Base-by-base conservation (phyloP, 2,329 filamentous ascomycete species). In the Penicillium sp. region DNA sequence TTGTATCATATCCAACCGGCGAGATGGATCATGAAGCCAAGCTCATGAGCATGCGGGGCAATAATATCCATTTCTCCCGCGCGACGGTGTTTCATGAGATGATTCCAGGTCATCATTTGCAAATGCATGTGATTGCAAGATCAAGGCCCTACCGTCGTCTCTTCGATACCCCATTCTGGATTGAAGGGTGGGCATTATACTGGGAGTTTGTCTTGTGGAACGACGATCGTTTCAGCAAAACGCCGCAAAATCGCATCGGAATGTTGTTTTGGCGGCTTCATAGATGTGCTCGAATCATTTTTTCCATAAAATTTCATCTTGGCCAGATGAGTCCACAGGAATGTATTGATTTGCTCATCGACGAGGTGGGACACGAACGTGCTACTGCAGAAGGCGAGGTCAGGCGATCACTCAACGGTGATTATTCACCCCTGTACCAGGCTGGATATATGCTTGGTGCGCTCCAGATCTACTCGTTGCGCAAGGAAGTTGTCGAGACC, bases 251-350 rank as follows among this genome's bases (percentile, higher is more conserved):
- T 57, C 75, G 75, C 38, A 75, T 86, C 21, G 83, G 83, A 0
- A 81, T 83, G 57, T 68, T 86, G 7, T 86, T 85, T 65, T 86
- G 83, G 83, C 76, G 82, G 13, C 84, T 86, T 79, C 83, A 86
- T 64, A 80, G 83, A 27, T 85, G 83, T 59, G 79, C 80, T 5
- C 78, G 83, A 36, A 85, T 85, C n/a, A 59, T 62, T 27, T 64
- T 86, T 67, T 83, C 80, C 0, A 65, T 86, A 1, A 78, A 77
- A 38, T 86, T 84, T 54, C 83, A 86, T 61, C 75, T 86, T 1
- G 81, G 81, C 1, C 65, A 78, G 56, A 78, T 84, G 75, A 76
- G 70, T 9, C 76, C 82, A 1, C 72, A 76, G 54, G 77, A 84
- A 60, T 85, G 81, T 48, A 77, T 86, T 14, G 81, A 86, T 55